Percentiles rank a stretch among this genome's conserved stretches.
Evolutionary conservation across 2,329 filamentous ascomycete species (phyloP).

Genomic region (Phoma herbarum): DNA sequence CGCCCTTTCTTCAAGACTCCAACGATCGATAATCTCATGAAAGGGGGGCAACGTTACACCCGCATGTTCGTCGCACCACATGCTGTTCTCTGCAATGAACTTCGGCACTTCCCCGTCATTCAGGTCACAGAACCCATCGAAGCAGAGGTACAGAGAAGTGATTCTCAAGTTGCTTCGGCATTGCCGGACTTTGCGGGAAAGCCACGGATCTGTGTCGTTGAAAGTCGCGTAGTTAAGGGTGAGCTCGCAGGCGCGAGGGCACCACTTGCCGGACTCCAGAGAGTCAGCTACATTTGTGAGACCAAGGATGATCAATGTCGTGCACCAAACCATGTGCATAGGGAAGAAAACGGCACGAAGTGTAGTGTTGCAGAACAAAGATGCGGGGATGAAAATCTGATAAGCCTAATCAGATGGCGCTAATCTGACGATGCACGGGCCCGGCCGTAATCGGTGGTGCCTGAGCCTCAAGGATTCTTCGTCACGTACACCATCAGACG

Average conservation of each 20-base stretch:
- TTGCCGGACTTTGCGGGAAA: constrained; percentile 37
- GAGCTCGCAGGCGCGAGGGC: constrained; percentile 43
- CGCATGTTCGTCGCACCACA: constrained; percentile 35
- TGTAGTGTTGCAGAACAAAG: constrained; percentile 25
- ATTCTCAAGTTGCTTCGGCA: constrained; percentile 40
- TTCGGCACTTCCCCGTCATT: constrained; percentile 23
- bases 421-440: constrained; percentile 3
- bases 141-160: constrained; percentile 43
- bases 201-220: constrained; percentile 41
- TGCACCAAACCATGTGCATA: constrained; percentile 31
- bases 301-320: constrained; percentile 18
- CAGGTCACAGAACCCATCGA: constrained; percentile 35
- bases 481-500: not conserved
- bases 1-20: constrained; percentile 29
- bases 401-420: constrained; percentile 18
- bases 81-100: constrained; percentile 31
- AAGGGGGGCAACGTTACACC: constrained; percentile 38
- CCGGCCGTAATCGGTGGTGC: not conserved
- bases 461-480: not conserved
- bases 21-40: constrained; percentile 35
- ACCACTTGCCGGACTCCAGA: constrained; percentile 35
- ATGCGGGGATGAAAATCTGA: constrained; percentile 33
- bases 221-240: constrained; percentile 42
- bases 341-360: constrained; percentile 11
- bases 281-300: constrained; percentile 24